A percentile compares a stretch with the other conserved stretches of the same genome.
Conservation (phyloP, 805 yeast species). For the Pichia heedii region DNA sequence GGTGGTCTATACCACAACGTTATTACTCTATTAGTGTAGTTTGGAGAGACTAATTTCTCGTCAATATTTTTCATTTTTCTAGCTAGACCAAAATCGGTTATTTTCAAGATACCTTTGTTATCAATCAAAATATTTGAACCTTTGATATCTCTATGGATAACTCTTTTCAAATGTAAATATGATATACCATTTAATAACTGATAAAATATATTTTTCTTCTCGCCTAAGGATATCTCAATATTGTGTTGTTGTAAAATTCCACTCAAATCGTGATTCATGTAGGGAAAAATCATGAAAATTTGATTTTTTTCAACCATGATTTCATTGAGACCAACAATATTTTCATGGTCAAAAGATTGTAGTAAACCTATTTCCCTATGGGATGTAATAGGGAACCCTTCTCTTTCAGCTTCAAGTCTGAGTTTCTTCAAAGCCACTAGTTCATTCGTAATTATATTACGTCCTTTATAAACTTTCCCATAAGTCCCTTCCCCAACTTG, state of each 20-base stretch:
- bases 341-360: slow-evolving; percentile 74
- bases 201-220: slow-evolving; percentile 55
- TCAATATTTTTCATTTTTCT: slow-evolving; percentile 55
- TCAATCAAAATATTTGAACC: slow-evolving; percentile 70
- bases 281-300: slow-evolving; percentile 86
- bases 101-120: slow-evolving; percentile 51
- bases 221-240: slow-evolving; percentile 50
- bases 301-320: slow-evolving; percentile 77
- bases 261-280: slow-evolving; percentile 87
- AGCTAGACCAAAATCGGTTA: slow-evolving; percentile 80
- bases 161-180: slow-evolving; percentile 58
- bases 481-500: slow-evolving; percentile 99
- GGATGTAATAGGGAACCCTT: slow-evolving; percentile 95
- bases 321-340: slow-evolving; percentile 74
- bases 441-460: slow-evolving; percentile 55
- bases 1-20: slow-evolving; percentile 98
- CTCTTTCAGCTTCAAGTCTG: slow-evolving; percentile 78
- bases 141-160: slow-evolving; percentile 74
- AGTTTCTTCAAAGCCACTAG: slow-evolving; percentile 82
- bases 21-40: slow-evolving; percentile 90
- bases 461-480: slow-evolving; percentile 90
- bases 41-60: slow-evolving; percentile 46
- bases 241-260: slow-evolving; percentile 77
- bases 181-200: slow-evolving; percentile 62
- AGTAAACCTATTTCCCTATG: slow-evolving; percentile 81